A percentile compares a stretch with the other conserved stretches of the same genome.
Evolutionary conservation across 23 red algal genomes (phyloP).

Genomic region (Agarophyton chilense): DNA sequence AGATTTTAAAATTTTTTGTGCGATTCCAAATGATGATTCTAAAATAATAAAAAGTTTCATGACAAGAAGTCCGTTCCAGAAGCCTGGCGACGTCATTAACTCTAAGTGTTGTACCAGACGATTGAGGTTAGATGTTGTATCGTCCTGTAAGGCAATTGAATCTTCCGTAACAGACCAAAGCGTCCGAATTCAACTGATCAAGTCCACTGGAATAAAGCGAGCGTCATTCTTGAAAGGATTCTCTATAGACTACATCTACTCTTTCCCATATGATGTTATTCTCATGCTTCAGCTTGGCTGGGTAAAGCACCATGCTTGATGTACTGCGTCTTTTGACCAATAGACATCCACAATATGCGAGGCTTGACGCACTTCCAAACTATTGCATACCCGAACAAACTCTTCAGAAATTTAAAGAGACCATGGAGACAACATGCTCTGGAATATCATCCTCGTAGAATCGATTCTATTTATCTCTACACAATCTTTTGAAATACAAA

Average conservation of each 20-base stretch:
- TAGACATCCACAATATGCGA: no score
- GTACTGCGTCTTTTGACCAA: no score
- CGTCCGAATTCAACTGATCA: not conserved
- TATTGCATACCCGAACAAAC: not conserved
- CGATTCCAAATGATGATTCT: no score
- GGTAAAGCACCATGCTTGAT: no score
- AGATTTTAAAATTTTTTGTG: not conserved
- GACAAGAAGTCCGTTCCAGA: no score
- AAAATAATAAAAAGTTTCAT: no score
- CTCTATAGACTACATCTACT: not conserved
- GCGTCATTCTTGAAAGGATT: not conserved
- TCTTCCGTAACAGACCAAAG: not conserved
- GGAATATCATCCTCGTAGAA: not conserved
- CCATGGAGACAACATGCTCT: not conserved
- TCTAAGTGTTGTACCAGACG: not conserved
- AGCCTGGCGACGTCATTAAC: no score
- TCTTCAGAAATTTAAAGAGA: not conserved
- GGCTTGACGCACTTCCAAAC: no score
- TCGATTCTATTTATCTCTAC: no score
- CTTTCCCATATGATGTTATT: constrained; percentile 20
- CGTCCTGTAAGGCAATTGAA: not conserved
- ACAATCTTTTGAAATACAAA: no score
- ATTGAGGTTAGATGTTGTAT: not conserved
- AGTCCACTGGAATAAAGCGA: not conserved
- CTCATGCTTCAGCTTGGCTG: not conserved